Percentiles rank a stretch among this genome's conserved stretches.
These are phyloP conservation scores for Penicillium sp. DNA, from an alignment of 2,329 filamentous ascomycete genomes.

Conservation along the genomic window DNA sequence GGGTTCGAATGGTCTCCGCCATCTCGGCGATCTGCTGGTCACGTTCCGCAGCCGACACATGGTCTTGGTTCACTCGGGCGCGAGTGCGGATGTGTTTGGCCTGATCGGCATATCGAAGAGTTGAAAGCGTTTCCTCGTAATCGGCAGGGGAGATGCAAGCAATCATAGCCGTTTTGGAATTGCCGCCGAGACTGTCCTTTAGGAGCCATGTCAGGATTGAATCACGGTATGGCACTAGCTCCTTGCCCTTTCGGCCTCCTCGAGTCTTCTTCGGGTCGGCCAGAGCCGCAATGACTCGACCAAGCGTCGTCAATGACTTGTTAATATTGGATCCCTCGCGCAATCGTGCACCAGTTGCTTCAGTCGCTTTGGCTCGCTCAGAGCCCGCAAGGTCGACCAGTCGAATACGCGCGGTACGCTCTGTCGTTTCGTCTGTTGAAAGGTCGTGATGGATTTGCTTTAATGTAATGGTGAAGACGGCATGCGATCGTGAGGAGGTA, in stretches of 20 bases:
- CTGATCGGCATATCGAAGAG: slow-evolving; percentile 94
- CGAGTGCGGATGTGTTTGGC: slow-evolving; percentile 96
- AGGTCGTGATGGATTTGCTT: slow-evolving; percentile 98
- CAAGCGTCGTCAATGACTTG: slow-evolving; percentile 94
- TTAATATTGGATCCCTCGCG: slow-evolving; percentile 98
- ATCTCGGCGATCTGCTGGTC: slow-evolving; percentile 93
- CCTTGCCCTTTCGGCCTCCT: slow-evolving; percentile 62
- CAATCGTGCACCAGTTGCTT: slow-evolving; percentile 86
- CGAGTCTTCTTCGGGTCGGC: slow-evolving; percentile 69
- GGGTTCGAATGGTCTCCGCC: slow-evolving; percentile 85
- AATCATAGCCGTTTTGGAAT: slow-evolving; percentile 99
- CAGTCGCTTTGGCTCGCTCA: slow-evolving; percentile 91
- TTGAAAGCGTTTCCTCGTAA: slow-evolving; percentile 96
- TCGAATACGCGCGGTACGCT: slow-evolving; percentile 88
- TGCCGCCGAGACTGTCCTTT: slow-evolving; percentile 93
- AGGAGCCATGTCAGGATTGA: slow-evolving; percentile 82
- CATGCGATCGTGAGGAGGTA: slow-evolving; percentile 92
- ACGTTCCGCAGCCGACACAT: slow-evolving; percentile 85
- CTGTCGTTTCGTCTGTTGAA: slow-evolving; percentile 95
- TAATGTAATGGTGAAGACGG: slow-evolving; percentile 96
- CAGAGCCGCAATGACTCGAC: slow-evolving; percentile 91
- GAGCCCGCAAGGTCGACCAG: slow-evolving; percentile 94
- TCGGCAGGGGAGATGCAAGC: slow-evolving; percentile 94
- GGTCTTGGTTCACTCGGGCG: slow-evolving; percentile 93
- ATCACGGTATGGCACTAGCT: slow-evolving; percentile 90